phyloP scores from a whole-genome alignment of 805 yeast genomes.

The Candida silvatica region DNA sequence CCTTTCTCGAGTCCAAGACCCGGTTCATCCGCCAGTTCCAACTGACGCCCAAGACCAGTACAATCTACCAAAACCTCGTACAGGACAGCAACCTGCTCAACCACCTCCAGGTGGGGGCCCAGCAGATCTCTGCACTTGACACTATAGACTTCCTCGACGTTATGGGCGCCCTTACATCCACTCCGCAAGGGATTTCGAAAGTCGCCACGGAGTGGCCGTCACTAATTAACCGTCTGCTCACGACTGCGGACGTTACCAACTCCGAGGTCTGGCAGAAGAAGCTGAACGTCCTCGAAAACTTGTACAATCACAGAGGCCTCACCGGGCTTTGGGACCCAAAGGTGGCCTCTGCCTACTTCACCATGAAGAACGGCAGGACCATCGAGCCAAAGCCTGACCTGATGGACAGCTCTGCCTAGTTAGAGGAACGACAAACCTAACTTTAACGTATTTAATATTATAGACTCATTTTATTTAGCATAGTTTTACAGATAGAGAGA shows the following conservation, averaged over 20 bases:
- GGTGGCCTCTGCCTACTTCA: constrained; percentile 7
- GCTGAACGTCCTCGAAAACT: constrained; percentile 10
- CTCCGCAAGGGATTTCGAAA: constrained; percentile 15
- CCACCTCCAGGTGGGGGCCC: constrained; percentile 9
- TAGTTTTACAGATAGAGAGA: constrained; percentile 70
- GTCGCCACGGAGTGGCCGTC: constrained; percentile 21
- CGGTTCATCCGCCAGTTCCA: constrained; percentile 12
- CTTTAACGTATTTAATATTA: too few species aligned
- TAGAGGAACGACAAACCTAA: too few species aligned
- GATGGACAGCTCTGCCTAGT: constrained; percentile 12
- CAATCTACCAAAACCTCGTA: constrained; percentile 18
- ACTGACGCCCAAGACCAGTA: constrained; percentile 11
- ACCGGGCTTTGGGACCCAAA: constrained; percentile 17
- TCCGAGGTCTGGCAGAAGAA: constrained; percentile 16
- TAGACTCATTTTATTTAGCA: too few species aligned
- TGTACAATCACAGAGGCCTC: constrained; percentile 7
- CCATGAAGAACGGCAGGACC: constrained; percentile 16
- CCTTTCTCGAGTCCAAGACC: constrained; percentile 11
- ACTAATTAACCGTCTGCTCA: constrained; percentile 19
- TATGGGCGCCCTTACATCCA: constrained; percentile 13
- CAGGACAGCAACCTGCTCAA: constrained; percentile 12
- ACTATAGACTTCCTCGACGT: constrained; percentile 17
- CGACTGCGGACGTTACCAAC: constrained; percentile 11
- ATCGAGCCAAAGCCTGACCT: constrained; percentile 13
- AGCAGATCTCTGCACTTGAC: constrained; percentile 16